A percentile compares a stretch with the other conserved stretches of the same genome.
Conservation (phyloP, 768 basidiomycete genomes). For the Tylopilus sp. region DNA sequence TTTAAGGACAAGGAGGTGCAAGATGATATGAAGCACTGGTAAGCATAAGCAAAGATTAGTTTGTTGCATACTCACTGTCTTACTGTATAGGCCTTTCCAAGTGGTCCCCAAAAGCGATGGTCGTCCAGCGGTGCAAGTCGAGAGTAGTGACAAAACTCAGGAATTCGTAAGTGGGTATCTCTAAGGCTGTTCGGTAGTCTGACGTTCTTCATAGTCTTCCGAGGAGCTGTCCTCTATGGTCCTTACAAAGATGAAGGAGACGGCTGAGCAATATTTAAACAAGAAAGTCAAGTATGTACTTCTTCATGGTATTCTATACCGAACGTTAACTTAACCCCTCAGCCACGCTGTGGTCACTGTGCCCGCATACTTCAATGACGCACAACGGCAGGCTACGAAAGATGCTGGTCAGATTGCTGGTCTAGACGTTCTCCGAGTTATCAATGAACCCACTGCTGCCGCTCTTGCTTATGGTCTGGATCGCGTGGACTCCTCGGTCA, state of each 20-base stretch:
- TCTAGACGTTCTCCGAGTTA: constrained; percentile 94
- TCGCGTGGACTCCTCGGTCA: constrained; percentile 72
- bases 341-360: constrained; percentile 92
- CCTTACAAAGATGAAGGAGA: constrained; percentile 90
- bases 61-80: neutral
- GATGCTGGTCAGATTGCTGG: constrained; percentile 97
- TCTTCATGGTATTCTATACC: neutral
- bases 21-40: constrained; percentile 86
- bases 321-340: neutral
- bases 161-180: constrained; percentile 56
- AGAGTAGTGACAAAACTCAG: constrained; percentile 82
- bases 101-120: constrained; percentile 70
- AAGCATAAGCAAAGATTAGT: constrained; percentile 7
- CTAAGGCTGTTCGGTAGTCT: neutral
- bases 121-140: constrained; percentile 78
- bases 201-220: constrained; percentile 53
- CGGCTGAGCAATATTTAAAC: constrained; percentile 89
- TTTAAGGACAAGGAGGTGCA: constrained; percentile 93
- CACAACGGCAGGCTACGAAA: constrained; percentile 98
- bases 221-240: constrained; percentile 90
- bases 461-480: constrained; percentile 98
- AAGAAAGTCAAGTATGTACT: constrained; percentile 85
- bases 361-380: constrained; percentile 99
- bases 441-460: constrained; percentile 98
- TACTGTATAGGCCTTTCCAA: constrained; percentile 68